Base-by-base conservation (phyloP, 2,329 filamentous ascomycete species). In the Aspergillus ochraceus region DNA sequence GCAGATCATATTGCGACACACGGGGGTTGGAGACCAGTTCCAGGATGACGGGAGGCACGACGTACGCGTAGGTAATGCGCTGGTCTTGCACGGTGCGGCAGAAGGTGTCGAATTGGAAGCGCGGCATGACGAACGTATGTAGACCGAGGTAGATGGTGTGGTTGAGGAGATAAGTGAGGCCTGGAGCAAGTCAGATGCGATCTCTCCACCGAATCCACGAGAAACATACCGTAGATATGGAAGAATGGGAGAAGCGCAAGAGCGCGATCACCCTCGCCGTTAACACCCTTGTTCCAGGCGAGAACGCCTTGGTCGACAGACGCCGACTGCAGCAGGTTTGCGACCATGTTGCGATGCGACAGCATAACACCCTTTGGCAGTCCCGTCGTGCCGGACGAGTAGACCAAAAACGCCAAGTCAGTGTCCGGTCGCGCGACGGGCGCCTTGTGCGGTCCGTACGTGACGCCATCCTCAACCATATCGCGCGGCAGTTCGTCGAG, bases 381-480 rank as follows among this genome's bases (percentile, higher is more conserved):
- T 5, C 69, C 69, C 0, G 69, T 71, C 2, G 70, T 72, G 4
- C 70, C 70, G 52, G 66, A 70, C 9, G 65, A 67, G 54, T 71
- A 72, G 1, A 72, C 65, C 30, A 72, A 57, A 54, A 68, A 70
- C 0, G 61, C 59, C 3, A 62, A 52, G 3, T 62, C 61, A 11
- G 50, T 51, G 8, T 51, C 46, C 1, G 64, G 61, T 6, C 39
- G 8, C n/a, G 12, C 26, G 22, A 63, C 36, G 6, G 58, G 59
- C 4, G 60, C 47, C 17, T 6, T 19, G 32, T 57, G 57, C 2
- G 60, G 51, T 2, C 32, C 49, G 19, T 55, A 47, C 14, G 26
- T 14, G 29, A 39, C 29, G 20, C 54, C 47, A 12, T 54, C 55
- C 9, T 53, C 50, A 19, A 39, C 17, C 17, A 26, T n/a, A 22